phyloP scores from a whole-genome alignment of 345 rosid species.

The Hypericum androsaemum region DNA sequence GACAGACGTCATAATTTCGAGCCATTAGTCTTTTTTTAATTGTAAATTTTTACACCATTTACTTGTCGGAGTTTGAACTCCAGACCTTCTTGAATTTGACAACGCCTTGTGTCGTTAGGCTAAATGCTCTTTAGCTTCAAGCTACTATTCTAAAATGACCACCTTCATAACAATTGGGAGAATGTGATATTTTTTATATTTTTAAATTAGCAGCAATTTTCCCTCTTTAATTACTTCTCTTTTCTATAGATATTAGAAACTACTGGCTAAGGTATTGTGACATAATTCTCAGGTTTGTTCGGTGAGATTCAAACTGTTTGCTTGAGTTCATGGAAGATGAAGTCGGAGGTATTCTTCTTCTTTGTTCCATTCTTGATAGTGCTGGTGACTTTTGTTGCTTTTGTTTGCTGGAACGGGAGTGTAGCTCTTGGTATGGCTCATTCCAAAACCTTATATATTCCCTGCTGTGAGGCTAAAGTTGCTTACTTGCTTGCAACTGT shows the following conservation, averaged over 20 bases:
- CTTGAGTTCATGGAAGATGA: slow-evolving; percentile 52
- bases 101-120: too few relatives aligned
- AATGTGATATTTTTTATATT: too few relatives aligned
- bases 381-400: slow-evolving; percentile 46
- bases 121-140: too few relatives aligned
- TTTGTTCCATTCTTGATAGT: slow-evolving; percentile 59
- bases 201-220: not conserved
- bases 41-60: too few relatives aligned
- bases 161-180: too few relatives aligned
- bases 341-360: slow-evolving; percentile 47
- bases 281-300: slow-evolving; percentile 45
- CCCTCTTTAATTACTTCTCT: not conserved
- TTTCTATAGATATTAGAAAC: too few relatives aligned
- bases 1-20: too few relatives aligned
- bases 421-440: slow-evolving; percentile 71
- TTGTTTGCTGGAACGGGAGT: slow-evolving; percentile 79
- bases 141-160: too few relatives aligned
- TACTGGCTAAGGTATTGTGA: slow-evolving; percentile 7
- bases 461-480: slow-evolving; percentile 6
- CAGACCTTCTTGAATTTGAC: too few relatives aligned
- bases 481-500: slow-evolving; percentile 18
- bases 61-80: too few relatives aligned
- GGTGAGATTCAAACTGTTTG: slow-evolving; percentile 41
- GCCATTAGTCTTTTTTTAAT: too few relatives aligned
- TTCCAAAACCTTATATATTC: slow-evolving; percentile 4